A percentile compares a stretch with the other conserved stretches of the same genome.
These are phyloP conservation scores for Glycine tomentella DNA, from an alignment of 306 rosid genomes.

Conservation along the genomic window DNA sequence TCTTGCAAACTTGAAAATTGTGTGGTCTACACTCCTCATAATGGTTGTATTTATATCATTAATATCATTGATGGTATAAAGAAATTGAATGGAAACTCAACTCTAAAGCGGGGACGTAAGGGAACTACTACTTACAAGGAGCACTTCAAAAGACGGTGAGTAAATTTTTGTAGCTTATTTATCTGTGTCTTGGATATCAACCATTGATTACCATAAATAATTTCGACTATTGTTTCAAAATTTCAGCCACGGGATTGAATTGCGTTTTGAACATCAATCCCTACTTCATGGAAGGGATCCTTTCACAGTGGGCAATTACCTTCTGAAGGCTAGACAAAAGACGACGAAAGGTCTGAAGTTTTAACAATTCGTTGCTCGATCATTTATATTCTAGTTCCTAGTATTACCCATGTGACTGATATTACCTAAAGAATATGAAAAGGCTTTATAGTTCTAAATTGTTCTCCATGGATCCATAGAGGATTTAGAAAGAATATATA, in stretches of 20 bases:
- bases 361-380: neutral
- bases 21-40: slow-evolving; percentile 72
- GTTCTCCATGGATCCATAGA: neutral
- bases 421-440: neutral
- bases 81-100: slow-evolving; percentile 66
- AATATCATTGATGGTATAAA: neutral
- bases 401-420: neutral
- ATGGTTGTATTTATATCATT: slow-evolving; percentile 52
- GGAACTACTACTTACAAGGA: slow-evolving; percentile 57
- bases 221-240: slow-evolving; percentile 21
- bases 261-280: slow-evolving; percentile 51
- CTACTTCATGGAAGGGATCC: slow-evolving; percentile 54
- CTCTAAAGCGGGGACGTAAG: slow-evolving; percentile 22
- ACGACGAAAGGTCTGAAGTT: slow-evolving; percentile 59
- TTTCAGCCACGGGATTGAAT: slow-evolving; percentile 58
- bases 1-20: slow-evolving; percentile 65
- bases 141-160: slow-evolving; percentile 53
- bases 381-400: neutral
- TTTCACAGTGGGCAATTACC: slow-evolving; percentile 57
- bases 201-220: slow-evolving; percentile 5
- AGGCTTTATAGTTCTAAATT: neutral
- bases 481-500: neutral
- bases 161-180: neutral
- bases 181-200: neutral
- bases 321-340: slow-evolving; percentile 44